Base-by-base conservation (phyloP, 1,284 basidiomycete species). In the Moesziomyces sp. region DNA sequence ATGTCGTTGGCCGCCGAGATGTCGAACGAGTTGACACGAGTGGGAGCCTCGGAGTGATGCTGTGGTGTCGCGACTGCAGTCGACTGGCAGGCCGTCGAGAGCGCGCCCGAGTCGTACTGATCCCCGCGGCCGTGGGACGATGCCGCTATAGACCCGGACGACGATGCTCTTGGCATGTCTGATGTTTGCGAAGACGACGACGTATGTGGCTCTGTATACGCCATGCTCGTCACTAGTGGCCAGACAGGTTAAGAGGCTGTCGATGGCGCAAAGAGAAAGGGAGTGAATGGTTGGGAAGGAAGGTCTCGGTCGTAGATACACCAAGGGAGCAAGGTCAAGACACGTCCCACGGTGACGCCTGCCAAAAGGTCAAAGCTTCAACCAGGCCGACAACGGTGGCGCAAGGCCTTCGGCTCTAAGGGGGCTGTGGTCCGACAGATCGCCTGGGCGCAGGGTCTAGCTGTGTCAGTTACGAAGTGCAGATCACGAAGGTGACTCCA, bases 11-110 rank as follows among this genome's bases (percentile, higher is more conserved):
- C 35, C 6, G 47, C 8, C 5, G 52, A 45, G 14, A 63, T 24
- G 52, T 69, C 66, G 59, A 69, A 35, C 44, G 66, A 69, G 47
- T 69, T 69, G 48, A 63, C 52, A 10, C 60, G 59, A 3, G 66
- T 69, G 5, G 59, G 46, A 4, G 56, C 56, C 47, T 63, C 59
- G 7, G 66, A 69, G 10, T 16, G 42, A 14, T 52, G 21, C 26
- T 48, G 42, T 5, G 66, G 56, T 11, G 59, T 69, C 11, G 51
- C 65, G 8, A 61, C 55, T 6, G 54, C 58, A 16, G 58, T 61
- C 14, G 50, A 54, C 7, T 44, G 18, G 19, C 38, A 26, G 7
- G 48, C 44, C 10, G 46, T 40, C 13, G 54, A 49, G 16, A 14
- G 11, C 10, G 11, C 33, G 26, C 46, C 28, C 19, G 43, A 44